Evolutionary conservation across 257 asterid species (phyloP), one percentile per base, ranked within the genome.

Genomic region (Nyctanthes arbortristis): DNA sequence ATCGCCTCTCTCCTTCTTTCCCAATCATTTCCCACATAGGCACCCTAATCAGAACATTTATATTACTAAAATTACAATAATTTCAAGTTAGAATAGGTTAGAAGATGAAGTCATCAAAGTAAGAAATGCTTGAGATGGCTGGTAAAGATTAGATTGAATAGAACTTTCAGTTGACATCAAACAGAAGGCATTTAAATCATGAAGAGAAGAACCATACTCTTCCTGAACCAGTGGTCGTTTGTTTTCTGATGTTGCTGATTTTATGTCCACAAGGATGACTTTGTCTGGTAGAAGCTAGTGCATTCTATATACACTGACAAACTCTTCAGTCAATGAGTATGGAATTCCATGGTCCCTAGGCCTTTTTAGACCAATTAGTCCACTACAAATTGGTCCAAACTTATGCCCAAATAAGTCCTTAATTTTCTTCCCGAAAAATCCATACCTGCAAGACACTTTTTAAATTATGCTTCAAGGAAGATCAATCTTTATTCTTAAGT

Each of bases 321-420:
- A 86, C 60, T 88, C 93, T 43, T 88, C 96, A 0, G 93, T 86
- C 61, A 88, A 39, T 0, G 93, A 86, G 5, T 86, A 88, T 0
- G 89, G 91, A 0, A 84, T 86, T 2, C 85, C 93, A 55, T 84
- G 85, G 65, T 84, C 86, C 1, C 58, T 67, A 1, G 88, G 75
- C 66, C 75, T 83, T 59, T 66, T 81, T 4, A 66, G 66, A 9
- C 96, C 96, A 4, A 86, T 85, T 0, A 84, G 43, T 4, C 96
- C 96, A 34, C 93, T 78, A 52, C 35, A 89, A 30, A 7, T 57
- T 0, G 24, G 61, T n/a, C 88, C 88, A 5, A 66, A 52, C 59
- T 52, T 5, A 33, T 79, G 88, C 16, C 96, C 96, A 29, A 84
- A 75, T 18, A 33, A 70, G 39, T 89, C 93, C 75, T 84, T 89